These are phyloP conservation scores for Arabidopsis arenosa DNA, from an alignment of 345 rosid species.

Conservation along the genomic window DNA sequence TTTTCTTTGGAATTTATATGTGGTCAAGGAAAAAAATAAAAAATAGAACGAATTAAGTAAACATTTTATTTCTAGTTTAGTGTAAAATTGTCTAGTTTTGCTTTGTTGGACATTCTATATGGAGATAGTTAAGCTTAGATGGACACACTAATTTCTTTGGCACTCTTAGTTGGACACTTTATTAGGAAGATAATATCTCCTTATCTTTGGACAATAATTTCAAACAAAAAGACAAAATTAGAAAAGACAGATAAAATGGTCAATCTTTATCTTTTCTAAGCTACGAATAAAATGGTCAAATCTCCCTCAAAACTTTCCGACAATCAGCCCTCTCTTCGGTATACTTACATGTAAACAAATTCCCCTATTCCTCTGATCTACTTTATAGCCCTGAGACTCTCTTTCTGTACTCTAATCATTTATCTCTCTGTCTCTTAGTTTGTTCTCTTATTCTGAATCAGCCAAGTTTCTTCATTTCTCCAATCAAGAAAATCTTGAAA, in stretches of 20 bases:
- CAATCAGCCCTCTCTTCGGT: slow-evolving; percentile 13
- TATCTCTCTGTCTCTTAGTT: slow-evolving; percentile 1
- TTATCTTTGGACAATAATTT: slow-evolving; percentile 2
- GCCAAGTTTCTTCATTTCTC: slow-evolving; percentile 10
- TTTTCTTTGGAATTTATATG: background rate
- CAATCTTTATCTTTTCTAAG: slow-evolving; percentile 8
- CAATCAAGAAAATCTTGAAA: slow-evolving; percentile 21
- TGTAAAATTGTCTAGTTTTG: background rate
- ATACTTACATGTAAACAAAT: slow-evolving; percentile 1
- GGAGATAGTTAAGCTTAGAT: background rate
- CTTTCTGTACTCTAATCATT: slow-evolving; percentile 22
- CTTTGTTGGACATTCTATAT: background rate
- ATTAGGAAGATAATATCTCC: slow-evolving; percentile 1
- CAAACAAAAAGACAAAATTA: slow-evolving; percentile 24
- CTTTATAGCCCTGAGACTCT: slow-evolving; percentile 37
- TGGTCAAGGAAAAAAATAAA: background rate
- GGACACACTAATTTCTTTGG: background rate
- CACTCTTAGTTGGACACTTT: background rate
- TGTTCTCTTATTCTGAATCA: background rate
- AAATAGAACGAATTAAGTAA: background rate
- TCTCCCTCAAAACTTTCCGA: slow-evolving; percentile 25
- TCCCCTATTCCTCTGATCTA: slow-evolving; percentile 24
- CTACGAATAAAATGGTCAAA: slow-evolving; percentile 9
- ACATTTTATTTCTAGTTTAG: background rate
- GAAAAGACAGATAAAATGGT: slow-evolving; percentile 35